Evolutionary conservation across 139 green algal genomes (phyloP).

Genomic region (Coelastrella sp.): DNA sequence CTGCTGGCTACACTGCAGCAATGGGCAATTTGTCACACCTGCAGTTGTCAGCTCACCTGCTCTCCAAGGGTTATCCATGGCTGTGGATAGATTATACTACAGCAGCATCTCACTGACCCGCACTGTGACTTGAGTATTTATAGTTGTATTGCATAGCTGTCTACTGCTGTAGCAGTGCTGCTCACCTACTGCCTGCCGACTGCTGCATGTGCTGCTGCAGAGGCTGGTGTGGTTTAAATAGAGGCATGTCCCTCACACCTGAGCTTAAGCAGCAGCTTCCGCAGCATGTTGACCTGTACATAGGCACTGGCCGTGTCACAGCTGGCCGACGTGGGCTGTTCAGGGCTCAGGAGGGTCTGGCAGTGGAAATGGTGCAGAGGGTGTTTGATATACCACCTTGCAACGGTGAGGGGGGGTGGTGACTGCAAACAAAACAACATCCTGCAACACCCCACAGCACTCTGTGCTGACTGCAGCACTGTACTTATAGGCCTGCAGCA

Average conservation of each 20-base stretch:
- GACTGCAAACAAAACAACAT: not conserved
- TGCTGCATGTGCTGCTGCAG: constrained; percentile 22
- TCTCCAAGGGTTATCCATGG: too few relatives aligned
- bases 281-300: constrained; percentile 13
- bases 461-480: not conserved
- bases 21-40: too few relatives aligned
- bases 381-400: constrained; percentile 60
- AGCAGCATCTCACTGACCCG: too few relatives aligned
- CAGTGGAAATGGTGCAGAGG: constrained; percentile 54
- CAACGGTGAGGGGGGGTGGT: constrained; percentile 48
- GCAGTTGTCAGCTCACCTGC: too few relatives aligned
- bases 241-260: not conserved
- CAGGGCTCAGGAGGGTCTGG: constrained; percentile 44
- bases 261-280: constrained; percentile 12
- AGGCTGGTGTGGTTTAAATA: constrained; percentile 33
- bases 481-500: not conserved
- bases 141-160: too few relatives aligned
- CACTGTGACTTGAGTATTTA: too few relatives aligned
- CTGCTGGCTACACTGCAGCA: too few relatives aligned
- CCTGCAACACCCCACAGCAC: not conserved
- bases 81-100: too few relatives aligned
- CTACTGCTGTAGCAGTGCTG: not conserved
- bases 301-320: constrained; percentile 42
- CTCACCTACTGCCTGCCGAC: not conserved
- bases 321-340: constrained; percentile 54